Conservation (phyloP, 768 basidiomycete genomes). For the Hortiboletus campestris region DNA sequence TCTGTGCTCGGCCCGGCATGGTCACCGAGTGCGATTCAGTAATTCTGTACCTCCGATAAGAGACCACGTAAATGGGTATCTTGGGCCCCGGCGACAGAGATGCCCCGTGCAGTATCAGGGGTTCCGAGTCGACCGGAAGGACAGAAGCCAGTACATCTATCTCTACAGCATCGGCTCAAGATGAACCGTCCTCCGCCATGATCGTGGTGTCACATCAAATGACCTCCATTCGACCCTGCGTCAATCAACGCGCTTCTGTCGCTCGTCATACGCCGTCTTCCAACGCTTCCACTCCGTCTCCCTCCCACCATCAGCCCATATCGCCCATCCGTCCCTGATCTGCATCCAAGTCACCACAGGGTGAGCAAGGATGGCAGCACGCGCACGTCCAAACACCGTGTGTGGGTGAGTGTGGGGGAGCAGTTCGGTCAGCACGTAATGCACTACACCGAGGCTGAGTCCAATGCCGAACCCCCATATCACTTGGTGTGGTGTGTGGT, state of each 20-base stretch:
- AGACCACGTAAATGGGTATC: not conserved
- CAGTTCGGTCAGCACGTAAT: constrained; percentile 58
- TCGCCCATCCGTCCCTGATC: constrained; percentile 77
- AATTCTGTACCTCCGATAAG: no score
- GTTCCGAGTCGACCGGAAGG: no score
- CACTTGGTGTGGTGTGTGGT: constrained; percentile 73
- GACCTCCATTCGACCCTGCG: not conserved
- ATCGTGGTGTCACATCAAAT: constrained; percentile 29
- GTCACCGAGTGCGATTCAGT: no score
- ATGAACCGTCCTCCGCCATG: constrained; percentile 49
- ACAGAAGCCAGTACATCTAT: not conserved
- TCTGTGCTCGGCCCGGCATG: no score
- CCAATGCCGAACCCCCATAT: constrained; percentile 75
- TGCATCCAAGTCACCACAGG: constrained; percentile 63
- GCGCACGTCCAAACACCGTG: constrained; percentile 51
- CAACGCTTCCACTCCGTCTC: constrained; percentile 70
- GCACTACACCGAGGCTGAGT: constrained; percentile 44
- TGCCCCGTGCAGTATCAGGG: no score
- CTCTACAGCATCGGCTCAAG: constrained; percentile 16
- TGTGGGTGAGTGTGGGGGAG: constrained; percentile 53
- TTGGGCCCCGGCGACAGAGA: no score
- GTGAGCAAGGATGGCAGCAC: constrained; percentile 51
- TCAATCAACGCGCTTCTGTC: constrained; percentile 22
- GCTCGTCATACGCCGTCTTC: constrained; percentile 56
- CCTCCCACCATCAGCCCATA: constrained; percentile 78